Percentiles rank a stretch among this genome's conserved stretches.
These are phyloP conservation scores for Cordyceps fumosorosea DNA, from an alignment of 2,329 filamentous ascomycete genomes.

Conservation along the genomic window DNA sequence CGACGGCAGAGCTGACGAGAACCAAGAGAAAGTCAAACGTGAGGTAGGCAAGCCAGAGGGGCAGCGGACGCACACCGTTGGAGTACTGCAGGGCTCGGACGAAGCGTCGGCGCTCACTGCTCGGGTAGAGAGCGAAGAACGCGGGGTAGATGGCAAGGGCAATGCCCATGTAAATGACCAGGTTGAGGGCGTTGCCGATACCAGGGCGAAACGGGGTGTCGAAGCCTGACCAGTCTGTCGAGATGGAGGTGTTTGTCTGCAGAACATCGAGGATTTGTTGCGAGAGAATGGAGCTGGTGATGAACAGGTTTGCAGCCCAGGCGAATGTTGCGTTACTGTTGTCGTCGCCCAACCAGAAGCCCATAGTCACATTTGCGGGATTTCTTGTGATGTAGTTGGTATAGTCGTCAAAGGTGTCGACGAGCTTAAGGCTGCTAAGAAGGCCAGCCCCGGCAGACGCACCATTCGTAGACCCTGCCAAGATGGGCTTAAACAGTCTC, in stretches of 20 bases:
- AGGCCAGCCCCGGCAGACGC: conserved; percentile 16
- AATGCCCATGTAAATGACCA: conserved; percentile 76
- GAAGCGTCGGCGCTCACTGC: conserved; percentile 70
- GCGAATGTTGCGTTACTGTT: conserved; percentile 58
- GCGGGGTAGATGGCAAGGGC: conserved; percentile 73
- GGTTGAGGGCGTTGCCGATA: conserved; percentile 67
- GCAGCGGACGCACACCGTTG: conserved; percentile 76
- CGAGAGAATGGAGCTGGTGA: conserved; percentile 52
- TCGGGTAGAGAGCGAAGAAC: conserved; percentile 85
- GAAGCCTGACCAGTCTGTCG: conserved; percentile 67
- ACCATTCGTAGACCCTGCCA: conserved; percentile 22
- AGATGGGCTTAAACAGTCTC: conserved; percentile 35
- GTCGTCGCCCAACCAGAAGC: conserved; percentile 65
- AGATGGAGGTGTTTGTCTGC: conserved; percentile 61
- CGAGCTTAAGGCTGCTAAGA: conserved; percentile 37
- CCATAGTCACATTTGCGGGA: conserved; percentile 65
- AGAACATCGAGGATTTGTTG: conserved; percentile 63
- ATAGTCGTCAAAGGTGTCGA: conserved; percentile 63
- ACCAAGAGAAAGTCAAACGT: conserved; percentile 74
- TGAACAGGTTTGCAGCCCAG: conserved; percentile 58
- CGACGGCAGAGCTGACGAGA: conserved; percentile 55
- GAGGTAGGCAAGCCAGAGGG: conserved; percentile 79
- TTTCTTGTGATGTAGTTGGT: conserved; percentile 55
- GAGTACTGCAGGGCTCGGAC: conserved; percentile 85
- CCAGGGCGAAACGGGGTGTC: conserved; percentile 64